A percentile compares a stretch with the other conserved stretches of the same genome.
phyloP scores from a whole-genome alignment of 83 land plant species.

The Isoetes engelmannii region DNA sequence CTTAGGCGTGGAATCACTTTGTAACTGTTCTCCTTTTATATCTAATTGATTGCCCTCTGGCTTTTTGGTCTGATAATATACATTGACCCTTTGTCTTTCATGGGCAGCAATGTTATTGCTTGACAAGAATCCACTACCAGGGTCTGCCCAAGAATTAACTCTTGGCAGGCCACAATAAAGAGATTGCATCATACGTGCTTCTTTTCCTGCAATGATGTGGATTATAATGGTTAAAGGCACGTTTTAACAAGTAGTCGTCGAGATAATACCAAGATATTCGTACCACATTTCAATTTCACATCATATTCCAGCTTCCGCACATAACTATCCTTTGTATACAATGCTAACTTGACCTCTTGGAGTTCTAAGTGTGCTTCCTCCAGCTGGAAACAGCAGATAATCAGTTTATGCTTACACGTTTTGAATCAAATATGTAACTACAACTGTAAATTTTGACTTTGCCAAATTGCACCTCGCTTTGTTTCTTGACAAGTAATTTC shows the following conservation, averaged over 20 bases:
- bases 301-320: constrained; percentile 30
- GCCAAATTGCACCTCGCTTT: constrained; percentile 13
- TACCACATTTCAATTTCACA: constrained; percentile 25
- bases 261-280: background rate
- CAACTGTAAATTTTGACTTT: background rate
- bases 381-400: background rate
- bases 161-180: background rate
- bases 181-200: background rate
- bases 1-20: too few species aligned
- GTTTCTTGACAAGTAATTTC: constrained; percentile 17
- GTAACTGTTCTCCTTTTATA: too few species aligned
- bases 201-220: background rate
- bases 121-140: too few species aligned
- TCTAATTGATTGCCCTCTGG: too few species aligned
- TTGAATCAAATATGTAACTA: background rate
- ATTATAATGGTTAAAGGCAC: background rate
- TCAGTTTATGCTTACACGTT: background rate
- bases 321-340: constrained; percentile 25
- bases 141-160: too few species aligned
- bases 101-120: background rate
- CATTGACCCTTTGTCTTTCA: background rate
- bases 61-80: too few species aligned
- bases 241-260: background rate
- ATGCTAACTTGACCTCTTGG: constrained; percentile 23
- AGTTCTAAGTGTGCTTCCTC: constrained; percentile 24